Evolutionary conservation across 2,329 filamentous ascomycete species (phyloP).

Genomic region (Talaromyces sp.): DNA sequence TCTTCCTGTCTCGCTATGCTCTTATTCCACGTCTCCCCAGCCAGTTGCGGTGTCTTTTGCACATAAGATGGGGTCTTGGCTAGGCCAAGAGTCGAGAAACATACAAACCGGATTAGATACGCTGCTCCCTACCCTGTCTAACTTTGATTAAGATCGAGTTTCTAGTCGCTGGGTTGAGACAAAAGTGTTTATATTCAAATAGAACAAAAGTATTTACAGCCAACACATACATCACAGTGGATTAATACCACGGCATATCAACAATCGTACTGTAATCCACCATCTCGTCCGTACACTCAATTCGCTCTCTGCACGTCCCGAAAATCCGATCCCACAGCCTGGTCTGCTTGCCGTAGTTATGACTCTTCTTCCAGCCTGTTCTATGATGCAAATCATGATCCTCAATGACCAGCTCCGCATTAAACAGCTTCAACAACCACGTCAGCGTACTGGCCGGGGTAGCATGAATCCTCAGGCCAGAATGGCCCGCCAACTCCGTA

Average conservation of each 20-base stretch:
- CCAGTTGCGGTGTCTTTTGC: too few species aligned
- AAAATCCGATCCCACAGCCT: conserved; percentile 33
- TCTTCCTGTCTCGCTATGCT: too few species aligned
- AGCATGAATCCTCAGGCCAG: conserved; percentile 37
- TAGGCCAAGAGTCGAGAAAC: too few species aligned
- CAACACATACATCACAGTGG: not conserved
- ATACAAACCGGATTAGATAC: too few species aligned
- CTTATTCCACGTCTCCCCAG: too few species aligned
- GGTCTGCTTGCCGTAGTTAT: conserved; percentile 36
- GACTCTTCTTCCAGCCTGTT: conserved; percentile 32
- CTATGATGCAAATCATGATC: conserved; percentile 38
- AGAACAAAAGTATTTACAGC: not conserved
- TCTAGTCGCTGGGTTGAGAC: not conserved
- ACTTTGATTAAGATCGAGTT: too few species aligned
- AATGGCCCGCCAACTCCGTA: conserved; percentile 40
- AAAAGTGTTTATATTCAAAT: not conserved
- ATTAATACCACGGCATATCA: conserved; percentile 24
- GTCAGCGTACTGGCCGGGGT: conserved; percentile 31
- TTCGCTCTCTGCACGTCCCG: conserved; percentile 28
- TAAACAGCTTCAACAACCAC: conserved; percentile 31
- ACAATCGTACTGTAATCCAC: conserved; percentile 26
- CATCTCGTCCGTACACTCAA: conserved; percentile 29
- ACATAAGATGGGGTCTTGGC: too few species aligned
- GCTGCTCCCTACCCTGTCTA: too few species aligned
- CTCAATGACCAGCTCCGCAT: conserved; percentile 38